Percentiles rank a stretch among this genome's conserved stretches.
Conservation (phyloP, 2,329 filamentous ascomycete species). For the Fusarium sp. region DNA sequence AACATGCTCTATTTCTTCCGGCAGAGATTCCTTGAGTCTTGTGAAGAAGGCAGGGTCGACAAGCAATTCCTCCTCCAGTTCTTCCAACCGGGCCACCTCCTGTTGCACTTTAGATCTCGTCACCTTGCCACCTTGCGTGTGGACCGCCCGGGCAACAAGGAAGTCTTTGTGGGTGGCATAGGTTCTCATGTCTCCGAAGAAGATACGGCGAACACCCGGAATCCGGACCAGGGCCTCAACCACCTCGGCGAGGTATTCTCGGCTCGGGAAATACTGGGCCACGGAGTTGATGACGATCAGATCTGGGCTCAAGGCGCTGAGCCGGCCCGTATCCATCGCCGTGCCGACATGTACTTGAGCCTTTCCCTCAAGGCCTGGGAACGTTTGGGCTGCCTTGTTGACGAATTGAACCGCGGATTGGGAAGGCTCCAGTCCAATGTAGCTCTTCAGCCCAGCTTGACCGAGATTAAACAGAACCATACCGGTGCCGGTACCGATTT, state of each 20-base stretch:
- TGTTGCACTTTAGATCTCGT: constrained; percentile 15
- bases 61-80: constrained; percentile 33
- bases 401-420: constrained; percentile 36
- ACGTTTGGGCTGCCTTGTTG: constrained; percentile 10
- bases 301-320: neutral
- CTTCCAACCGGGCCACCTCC: constrained; percentile 31
- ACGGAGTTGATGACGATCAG: constrained; percentile 10
- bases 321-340: neutral
- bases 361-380: constrained; percentile 29
- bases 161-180: constrained; percentile 31
- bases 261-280: constrained; percentile 4
- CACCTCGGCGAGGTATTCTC: constrained; percentile 8
- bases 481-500: constrained; percentile 48
- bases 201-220: constrained; percentile 8
- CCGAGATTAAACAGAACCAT: constrained; percentile 37
- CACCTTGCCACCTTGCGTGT: neutral
- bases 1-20: constrained; percentile 35
- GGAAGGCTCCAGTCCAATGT: constrained; percentile 47
- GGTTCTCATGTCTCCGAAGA: constrained; percentile 36
- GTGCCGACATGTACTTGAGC: constrained; percentile 35
- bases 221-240: neutral
- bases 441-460: constrained; percentile 42
- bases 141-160: constrained; percentile 18
- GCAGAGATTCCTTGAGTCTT: constrained; percentile 11
- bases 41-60: constrained; percentile 44